Evolutionary conservation across 208 protist species (phyloP).

Genomic region (Leptomonas seymouri): DNA sequence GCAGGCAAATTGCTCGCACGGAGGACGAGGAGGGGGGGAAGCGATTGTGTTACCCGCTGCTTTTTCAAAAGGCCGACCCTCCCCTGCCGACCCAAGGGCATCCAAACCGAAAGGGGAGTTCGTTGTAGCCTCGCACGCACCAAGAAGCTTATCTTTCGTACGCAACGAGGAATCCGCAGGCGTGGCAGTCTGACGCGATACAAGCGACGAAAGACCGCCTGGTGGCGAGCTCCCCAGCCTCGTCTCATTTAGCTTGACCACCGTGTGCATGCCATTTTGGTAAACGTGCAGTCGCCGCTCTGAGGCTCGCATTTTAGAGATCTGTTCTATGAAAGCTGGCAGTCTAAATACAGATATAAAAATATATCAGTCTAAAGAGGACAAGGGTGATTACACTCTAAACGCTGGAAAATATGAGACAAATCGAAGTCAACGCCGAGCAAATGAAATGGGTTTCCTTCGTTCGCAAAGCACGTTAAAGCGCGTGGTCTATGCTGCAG

Average conservation of each 20-base stretch:
- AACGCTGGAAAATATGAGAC: too few species aligned
- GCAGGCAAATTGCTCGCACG: not conserved
- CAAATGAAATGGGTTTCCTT: too few species aligned
- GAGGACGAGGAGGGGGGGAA: slow-evolving; percentile 3
- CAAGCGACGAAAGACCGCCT: not conserved
- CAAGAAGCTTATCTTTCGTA: not conserved
- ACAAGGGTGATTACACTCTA: not conserved
- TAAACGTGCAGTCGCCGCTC: slow-evolving; percentile 27
- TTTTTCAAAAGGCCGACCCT: not conserved
- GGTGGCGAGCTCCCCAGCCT: slow-evolving; percentile 2
- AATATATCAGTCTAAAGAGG: not conserved
- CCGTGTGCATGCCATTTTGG: slow-evolving; percentile 21
- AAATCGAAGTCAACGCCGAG: too few species aligned
- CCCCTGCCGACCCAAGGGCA: not conserved
- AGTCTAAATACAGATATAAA: not conserved
- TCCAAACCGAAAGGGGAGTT: not conserved
- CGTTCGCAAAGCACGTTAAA: too few species aligned
- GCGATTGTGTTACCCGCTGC: not conserved
- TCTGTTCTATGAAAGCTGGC: too few species aligned
- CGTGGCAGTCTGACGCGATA: not conserved
- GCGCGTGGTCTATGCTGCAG: too few species aligned
- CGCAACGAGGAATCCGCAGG: not conserved
- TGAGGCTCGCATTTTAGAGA: not conserved
- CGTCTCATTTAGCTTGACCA: slow-evolving; percentile 17
- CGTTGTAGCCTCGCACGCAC: not conserved